A percentile compares a stretch with the other conserved stretches of the same genome.
phyloP scores from a whole-genome alignment of 805 yeast genomes.

The Kazachstania martiniae region DNA sequence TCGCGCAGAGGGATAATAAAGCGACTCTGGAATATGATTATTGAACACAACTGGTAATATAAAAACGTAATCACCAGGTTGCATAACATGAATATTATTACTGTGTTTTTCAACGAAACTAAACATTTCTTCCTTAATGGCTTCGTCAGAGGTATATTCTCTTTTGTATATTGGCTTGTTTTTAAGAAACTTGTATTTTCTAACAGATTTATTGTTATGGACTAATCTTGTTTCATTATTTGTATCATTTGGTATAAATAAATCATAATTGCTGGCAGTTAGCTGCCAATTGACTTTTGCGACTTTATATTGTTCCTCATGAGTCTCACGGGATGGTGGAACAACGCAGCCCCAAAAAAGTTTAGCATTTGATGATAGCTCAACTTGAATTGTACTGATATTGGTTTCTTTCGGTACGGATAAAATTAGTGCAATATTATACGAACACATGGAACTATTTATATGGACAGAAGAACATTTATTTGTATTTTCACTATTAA shows the following conservation, averaged over 20 bases:
- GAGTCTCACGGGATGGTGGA: constrained; percentile 32
- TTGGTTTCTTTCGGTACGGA: constrained; percentile 2
- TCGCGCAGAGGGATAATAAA: constrained; percentile 27
- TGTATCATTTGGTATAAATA: constrained; percentile 1
- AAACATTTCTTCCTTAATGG: background rate
- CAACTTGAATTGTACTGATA: constrained; percentile 2
- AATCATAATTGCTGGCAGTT: constrained; percentile 20
- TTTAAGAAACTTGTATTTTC: background rate
- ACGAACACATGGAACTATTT: background rate
- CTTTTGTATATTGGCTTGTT: background rate
- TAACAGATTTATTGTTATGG: background rate
- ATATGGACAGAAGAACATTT: background rate
- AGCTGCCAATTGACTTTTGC: constrained; percentile 17
- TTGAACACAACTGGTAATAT: constrained; percentile 52
- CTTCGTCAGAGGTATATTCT: background rate
- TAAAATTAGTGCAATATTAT: constrained; percentile 4
- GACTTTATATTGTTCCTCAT: constrained; percentile 32
- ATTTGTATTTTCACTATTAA: background rate
- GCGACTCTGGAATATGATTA: constrained; percentile 48
- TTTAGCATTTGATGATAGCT: constrained; percentile 46
- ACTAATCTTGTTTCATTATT: background rate
- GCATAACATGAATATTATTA: constrained; percentile 11
- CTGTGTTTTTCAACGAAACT: constrained; percentile 3
- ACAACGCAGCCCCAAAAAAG: constrained; percentile 46
- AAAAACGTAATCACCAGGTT: constrained; percentile 62